Conservation (phyloP, 2,329 filamentous ascomycete species). For the Beauveria scarabaeidicola region DNA sequence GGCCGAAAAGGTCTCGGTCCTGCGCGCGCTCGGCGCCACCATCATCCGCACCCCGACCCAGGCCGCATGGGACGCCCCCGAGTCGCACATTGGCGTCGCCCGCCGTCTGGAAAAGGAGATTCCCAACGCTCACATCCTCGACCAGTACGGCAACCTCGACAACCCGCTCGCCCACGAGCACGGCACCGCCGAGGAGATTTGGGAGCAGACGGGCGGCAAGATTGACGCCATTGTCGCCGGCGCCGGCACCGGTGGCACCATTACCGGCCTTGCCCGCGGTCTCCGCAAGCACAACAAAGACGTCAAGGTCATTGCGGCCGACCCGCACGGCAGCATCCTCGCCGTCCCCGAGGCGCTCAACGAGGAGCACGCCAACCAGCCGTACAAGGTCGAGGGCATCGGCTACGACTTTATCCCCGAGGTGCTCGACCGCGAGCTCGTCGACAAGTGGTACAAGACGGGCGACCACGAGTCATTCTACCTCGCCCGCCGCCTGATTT, state of each 20-base stretch:
- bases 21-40: conserved; percentile 87
- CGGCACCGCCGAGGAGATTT: conserved; percentile 94
- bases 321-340: conserved; percentile 86
- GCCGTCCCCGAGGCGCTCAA: conserved; percentile 76
- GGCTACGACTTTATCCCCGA: conserved; percentile 98
- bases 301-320: conserved; percentile 84
- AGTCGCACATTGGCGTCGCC: conserved; percentile 95
- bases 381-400: conserved; percentile 97
- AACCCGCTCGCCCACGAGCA: conserved; percentile 91
- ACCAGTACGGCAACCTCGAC: conserved; percentile 87
- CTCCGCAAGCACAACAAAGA: conserved; percentile 78
- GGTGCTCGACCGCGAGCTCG: conserved; percentile 68
- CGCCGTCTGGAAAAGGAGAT: conserved; percentile 86
- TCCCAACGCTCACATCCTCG: conserved; percentile 91
- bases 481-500: conserved; percentile 81
- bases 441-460: conserved; percentile 98
- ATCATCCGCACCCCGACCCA: conserved; percentile 97
- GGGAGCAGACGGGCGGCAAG: conserved; percentile 77
- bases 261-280: conserved; percentile 79
- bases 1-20: conserved; percentile 90
- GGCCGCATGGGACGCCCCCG: conserved; percentile 87
- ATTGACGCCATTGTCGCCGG: conserved; percentile 81
- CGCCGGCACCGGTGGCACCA: conserved; percentile 90
- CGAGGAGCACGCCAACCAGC: conserved; percentile 66
- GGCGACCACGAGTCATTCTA: conserved; percentile 85